Base-by-base conservation (phyloP, 2,329 filamentous ascomycete species). In the Penicillium freii region DNA sequence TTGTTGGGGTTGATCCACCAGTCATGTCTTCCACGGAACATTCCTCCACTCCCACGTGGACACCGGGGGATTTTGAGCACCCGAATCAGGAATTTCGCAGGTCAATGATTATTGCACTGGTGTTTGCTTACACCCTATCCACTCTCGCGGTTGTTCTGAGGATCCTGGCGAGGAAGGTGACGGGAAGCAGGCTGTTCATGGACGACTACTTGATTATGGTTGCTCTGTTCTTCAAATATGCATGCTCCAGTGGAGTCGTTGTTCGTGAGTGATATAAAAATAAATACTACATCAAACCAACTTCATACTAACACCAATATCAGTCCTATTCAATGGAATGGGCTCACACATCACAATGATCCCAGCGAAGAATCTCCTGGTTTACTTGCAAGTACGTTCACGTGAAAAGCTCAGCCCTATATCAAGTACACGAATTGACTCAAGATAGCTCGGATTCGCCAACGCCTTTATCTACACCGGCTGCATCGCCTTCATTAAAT, bases 131-230 rank as follows among this genome's bases (percentile, higher is more conserved):
- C 25, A 62, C 60, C 0, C 39, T 69, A 17, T 66, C 68, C 6
- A 70, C 68, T 3, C 33, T 67, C 5, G 59, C 70, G 5, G 65
- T 72, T 31, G 66, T 34, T 3, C 51, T 72, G 23, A 67, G 70
- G 2, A 58, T 72, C 5, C 15, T 68, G 44, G 64, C 70, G 2
- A 51, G 69, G 29, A 65, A 60, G 36, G 49, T 71, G 44, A 69
- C 62, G 7, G 66, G 67, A 1, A 63, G 59, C 29, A 60, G 45
- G 7, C 45, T 71, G n/a, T 69, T 65, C 38, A 25, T 71, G 56
- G 69, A 72, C 56, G 69, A 72, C 56, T 67, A 66, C 49, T 57
- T 72, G 55, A 71, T 71, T 44, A 25, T 72, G 4, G 52, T 69
- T 39, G 69, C 69, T 48, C 52, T 72, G 53, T 40, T 70, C 23